Evolutionary conservation across 2,329 filamentous ascomycete genomes (phyloP), one percentile per base, ranked within the genome.

Genomic region (Nannizziopsis arthrosporioides): DNA sequence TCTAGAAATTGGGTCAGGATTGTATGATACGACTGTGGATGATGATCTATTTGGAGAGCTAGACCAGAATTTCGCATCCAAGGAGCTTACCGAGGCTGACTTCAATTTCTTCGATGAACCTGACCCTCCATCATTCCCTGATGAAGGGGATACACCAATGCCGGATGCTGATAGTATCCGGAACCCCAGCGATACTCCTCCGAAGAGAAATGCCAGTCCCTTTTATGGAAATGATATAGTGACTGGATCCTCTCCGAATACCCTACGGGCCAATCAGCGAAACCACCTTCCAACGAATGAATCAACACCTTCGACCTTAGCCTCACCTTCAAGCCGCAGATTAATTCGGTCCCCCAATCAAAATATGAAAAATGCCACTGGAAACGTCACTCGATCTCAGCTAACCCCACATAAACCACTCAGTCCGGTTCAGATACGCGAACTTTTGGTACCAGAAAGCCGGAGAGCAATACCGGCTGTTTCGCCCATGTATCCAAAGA

Each of bases 81-180:
- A 73, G 55, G 71, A 69, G n/a, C 71, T 79, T 17, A 77, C 73
- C 2, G 78, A 81, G 56, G 77, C 73, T 3, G 78, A 82, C 56
- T 82, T 81, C 59, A 78, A 73, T 57, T 82, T 81, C 59, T 82
- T 82, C 55, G 78, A 82, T 57, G 73, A 74, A 30, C 73, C 73
- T 41, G 68, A 62, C 37, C 63, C 64, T 42, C 59, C 59, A 8
- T 22, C 8, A 9, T 34, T 46, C 14, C 36, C 19, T 7, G 36
- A n/a, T 30, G 51, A 51, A 6, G 56, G 60, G 45, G 56, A 50
- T 39, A 49, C 17, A 45, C 44, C 27, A 42, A 52, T 15, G 38
- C 45, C n/a, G 15, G 44, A 8, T 52, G 53, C n/a, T 48, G 55
- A 41, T 22, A 34, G 5, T 48, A 5, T 36, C 14, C 30, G 42